These are phyloP conservation scores for Zostera marina DNA, from an alignment of 116 monocot genomes.

Conservation along the genomic window DNA sequence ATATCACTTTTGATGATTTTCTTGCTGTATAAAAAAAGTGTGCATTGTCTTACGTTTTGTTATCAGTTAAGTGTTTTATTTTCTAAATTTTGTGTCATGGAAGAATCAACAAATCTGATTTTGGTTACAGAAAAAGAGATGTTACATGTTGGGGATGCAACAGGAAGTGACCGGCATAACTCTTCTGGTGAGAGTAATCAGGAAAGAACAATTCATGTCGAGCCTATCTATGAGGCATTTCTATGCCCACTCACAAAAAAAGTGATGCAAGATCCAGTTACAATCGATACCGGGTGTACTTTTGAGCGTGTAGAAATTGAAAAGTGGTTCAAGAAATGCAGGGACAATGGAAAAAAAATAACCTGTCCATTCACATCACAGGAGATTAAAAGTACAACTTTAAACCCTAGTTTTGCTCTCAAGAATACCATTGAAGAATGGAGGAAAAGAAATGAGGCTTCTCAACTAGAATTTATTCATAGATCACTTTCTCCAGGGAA, in stretches of 20 bases:
- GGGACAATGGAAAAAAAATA: constrained; percentile 41
- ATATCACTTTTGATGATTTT: no score
- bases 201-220: constrained; percentile 28
- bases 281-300: constrained; percentile 76
- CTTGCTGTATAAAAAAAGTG: no score
- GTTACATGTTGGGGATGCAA: constrained; percentile 11
- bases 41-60: no score
- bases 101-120: not conserved
- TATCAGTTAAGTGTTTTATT: not conserved
- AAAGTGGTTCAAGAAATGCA: constrained; percentile 79
- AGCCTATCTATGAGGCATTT: constrained; percentile 72
- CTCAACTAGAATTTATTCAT: constrained; percentile 44
- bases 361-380: constrained; percentile 69
- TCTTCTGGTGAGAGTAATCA: constrained; percentile 31
- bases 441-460: constrained; percentile 70
- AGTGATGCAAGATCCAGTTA: constrained; percentile 80
- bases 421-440: constrained; percentile 81
- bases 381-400: constrained; percentile 38
- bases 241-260: constrained; percentile 75
- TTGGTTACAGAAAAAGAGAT: constrained; percentile 3
- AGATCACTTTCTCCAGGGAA: constrained; percentile 29
- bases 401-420: constrained; percentile 67
- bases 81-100: not conserved
- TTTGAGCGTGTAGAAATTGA: constrained; percentile 86
- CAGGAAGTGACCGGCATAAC: constrained; percentile 10